These are phyloP conservation scores for Dillenia turbinata DNA, from an alignment of 164 flowering plant genomes.

Conservation along the genomic window DNA sequence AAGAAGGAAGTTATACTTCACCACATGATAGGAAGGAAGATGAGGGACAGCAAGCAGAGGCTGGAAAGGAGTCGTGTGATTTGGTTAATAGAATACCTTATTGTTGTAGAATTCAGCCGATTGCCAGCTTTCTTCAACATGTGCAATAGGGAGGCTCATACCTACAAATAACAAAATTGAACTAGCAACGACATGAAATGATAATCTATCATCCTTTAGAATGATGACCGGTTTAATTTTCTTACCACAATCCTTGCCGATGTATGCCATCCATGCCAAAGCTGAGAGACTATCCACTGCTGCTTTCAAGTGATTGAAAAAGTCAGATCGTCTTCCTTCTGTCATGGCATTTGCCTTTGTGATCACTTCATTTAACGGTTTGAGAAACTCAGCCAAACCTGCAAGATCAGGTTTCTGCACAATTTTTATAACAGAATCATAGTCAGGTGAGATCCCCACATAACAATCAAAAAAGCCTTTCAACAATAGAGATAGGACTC, in stretches of 20 bases:
- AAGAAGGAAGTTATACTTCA: no score
- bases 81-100: slow-evolving; percentile 43
- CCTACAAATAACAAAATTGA: slow-evolving; percentile 40
- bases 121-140: slow-evolving; percentile 99
- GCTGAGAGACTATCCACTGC: slow-evolving; percentile 87
- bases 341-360: slow-evolving; percentile 70
- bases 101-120: slow-evolving; percentile 93
- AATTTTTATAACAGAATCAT: neutral
- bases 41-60: no score
- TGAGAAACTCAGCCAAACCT: slow-evolving; percentile 72
- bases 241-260: slow-evolving; percentile 94
- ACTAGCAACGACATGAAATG: slow-evolving; percentile 2
- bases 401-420: slow-evolving; percentile 82
- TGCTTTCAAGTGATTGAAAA: slow-evolving; percentile 80
- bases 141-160: slow-evolving; percentile 98
- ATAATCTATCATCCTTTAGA: slow-evolving; percentile 5
- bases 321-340: slow-evolving; percentile 86
- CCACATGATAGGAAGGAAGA: no score
- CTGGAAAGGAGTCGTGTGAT: no score
- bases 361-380: slow-evolving; percentile 86
- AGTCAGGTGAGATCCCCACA: no score
- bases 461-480: no score
- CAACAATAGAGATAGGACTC: no score
- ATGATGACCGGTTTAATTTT: neutral
- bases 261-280: slow-evolving; percentile 93